These are phyloP conservation scores for Lathyrus oleraceus DNA, from an alignment of 306 rosid species.

Conservation along the genomic window DNA sequence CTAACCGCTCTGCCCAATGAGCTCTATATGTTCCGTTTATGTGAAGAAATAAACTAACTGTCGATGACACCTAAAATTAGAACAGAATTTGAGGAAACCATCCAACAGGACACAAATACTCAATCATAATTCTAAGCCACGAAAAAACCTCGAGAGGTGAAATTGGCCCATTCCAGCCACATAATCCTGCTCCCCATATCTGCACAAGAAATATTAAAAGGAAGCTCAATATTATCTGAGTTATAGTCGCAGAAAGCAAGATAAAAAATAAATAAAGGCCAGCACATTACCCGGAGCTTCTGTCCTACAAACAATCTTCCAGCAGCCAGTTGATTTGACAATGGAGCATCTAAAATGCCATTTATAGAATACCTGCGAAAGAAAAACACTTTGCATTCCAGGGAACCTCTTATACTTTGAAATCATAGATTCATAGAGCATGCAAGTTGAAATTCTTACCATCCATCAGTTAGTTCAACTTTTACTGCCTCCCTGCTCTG, in stretches of 20 bases:
- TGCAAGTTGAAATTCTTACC: constrained; percentile 41
- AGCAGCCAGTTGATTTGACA: constrained; percentile 67
- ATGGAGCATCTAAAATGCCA: constrained; percentile 70
- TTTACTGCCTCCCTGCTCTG: constrained; percentile 45
- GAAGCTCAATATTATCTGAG: constrained; percentile 29
- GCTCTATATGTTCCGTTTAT: constrained; percentile 89
- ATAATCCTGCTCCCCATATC: constrained; percentile 88
- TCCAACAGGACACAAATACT: constrained; percentile 29
- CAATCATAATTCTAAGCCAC: constrained; percentile 27
- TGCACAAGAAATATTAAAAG: constrained; percentile 40
- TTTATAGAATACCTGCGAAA: constrained; percentile 71
- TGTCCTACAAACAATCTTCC: constrained; percentile 88
- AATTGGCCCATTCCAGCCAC: constrained; percentile 79
- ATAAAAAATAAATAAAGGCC: constrained; percentile 19
- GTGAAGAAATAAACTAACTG: constrained; percentile 68
- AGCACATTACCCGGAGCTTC: constrained; percentile 73
- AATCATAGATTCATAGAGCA: constrained; percentile 1
- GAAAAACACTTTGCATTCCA: constrained; percentile 35
- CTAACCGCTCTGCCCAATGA: constrained; percentile 83
- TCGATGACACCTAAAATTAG: constrained; percentile 58
- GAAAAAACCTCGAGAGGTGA: constrained; percentile 78
- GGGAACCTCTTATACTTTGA: constrained; percentile 31
- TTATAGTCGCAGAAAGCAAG: constrained; percentile 24
- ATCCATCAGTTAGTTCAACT: constrained; percentile 87
- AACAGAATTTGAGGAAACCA: constrained; percentile 42